Evolutionary conservation across 2,329 filamentous ascomycete genomes (phyloP).

Genomic region (Hortaea sp.): DNA sequence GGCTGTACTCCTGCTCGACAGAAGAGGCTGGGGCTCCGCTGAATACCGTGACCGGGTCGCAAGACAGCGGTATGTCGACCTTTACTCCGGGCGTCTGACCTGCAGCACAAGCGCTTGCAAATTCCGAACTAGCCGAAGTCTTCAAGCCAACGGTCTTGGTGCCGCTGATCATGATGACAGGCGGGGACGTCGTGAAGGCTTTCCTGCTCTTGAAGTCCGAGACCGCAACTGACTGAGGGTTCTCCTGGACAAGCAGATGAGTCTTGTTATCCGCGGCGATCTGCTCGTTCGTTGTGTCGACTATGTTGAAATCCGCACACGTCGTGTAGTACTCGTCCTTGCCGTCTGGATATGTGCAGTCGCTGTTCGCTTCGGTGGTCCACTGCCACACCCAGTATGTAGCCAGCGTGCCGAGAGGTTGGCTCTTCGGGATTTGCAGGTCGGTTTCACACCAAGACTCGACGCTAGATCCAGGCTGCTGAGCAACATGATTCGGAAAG

Average conservation of each 20-base stretch:
- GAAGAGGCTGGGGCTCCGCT: constrained; percentile 1
- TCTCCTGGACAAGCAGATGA: constrained; percentile 29
- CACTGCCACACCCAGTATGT: constrained; percentile 98
- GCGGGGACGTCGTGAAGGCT: constrained; percentile 25
- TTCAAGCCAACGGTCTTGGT: constrained; percentile 11
- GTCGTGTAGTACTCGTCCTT: constrained; percentile 51
- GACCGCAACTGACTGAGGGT: constrained; percentile 32
- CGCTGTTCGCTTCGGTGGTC: constrained; percentile 44
- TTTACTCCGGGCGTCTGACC: constrained; percentile 7
- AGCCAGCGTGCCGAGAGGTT: constrained; percentile 57
- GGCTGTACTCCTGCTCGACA: not conserved
- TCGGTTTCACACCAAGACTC: constrained; percentile 75
- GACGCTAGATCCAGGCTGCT: constrained; percentile 30
- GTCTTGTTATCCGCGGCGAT: constrained; percentile 8
- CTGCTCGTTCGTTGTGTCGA: constrained; percentile 11
- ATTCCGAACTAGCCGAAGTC: constrained; percentile 7
- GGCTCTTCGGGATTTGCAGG: constrained; percentile 60
- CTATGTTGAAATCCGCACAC: constrained; percentile 46
- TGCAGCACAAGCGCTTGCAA: constrained; percentile 13
- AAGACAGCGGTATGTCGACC: constrained; percentile 15
- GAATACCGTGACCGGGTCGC: constrained; percentile 5
- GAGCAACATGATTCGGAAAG: constrained; percentile 46
- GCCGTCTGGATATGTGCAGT: constrained; percentile 35
- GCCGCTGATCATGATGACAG: constrained; percentile 12
- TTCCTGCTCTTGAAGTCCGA: constrained; percentile 30